Evolutionary conservation across 805 yeast species (phyloP).

Genomic region (Myxozyma lipomycoides): DNA sequence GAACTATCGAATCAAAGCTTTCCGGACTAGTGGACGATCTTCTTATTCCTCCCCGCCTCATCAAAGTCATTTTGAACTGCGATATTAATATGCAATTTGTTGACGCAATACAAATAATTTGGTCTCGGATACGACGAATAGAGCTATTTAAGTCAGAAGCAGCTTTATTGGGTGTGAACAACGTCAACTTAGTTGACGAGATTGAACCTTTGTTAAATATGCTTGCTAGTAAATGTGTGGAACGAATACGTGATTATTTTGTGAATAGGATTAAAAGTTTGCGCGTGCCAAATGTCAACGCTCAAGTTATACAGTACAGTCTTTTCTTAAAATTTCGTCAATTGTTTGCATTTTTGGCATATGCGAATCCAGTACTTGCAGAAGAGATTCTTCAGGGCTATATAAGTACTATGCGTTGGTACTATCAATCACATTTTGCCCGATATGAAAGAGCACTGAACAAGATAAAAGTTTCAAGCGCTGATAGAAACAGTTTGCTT

Average conservation of each 20-base stretch:
- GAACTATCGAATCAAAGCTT: conserved; percentile 48
- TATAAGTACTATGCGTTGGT: conserved; percentile 88
- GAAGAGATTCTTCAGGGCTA: conserved; percentile 74
- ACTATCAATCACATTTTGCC: conserved; percentile 72
- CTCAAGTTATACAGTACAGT: conserved; percentile 69
- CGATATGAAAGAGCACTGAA: conserved; percentile 72
- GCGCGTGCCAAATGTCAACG: conserved; percentile 60
- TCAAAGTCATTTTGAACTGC: conserved; percentile 54
- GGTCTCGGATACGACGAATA: conserved; percentile 56
- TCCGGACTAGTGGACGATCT: conserved; percentile 75
- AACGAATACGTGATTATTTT: conserved; percentile 68
- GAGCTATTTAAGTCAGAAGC: conserved; percentile 40
- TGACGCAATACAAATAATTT: conserved; percentile 43
- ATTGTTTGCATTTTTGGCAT: conserved; percentile 52
- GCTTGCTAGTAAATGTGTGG: conserved; percentile 49
- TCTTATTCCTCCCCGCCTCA: conserved; percentile 68
- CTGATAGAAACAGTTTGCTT: conserved; percentile 55
- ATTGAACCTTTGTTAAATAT: conserved; percentile 16
- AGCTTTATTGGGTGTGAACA: conserved; percentile 10
- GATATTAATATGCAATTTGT: conserved; percentile 61
- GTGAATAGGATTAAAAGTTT: conserved; percentile 62
- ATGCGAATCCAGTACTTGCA: conserved; percentile 60
- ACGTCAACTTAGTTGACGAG: conserved; percentile 14
- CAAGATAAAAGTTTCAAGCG: conserved; percentile 51
- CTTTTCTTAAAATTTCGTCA: conserved; percentile 57